Base-by-base conservation (phyloP, 352 stramenopile genomes). In the Globisporangium cederbergense region DNA sequence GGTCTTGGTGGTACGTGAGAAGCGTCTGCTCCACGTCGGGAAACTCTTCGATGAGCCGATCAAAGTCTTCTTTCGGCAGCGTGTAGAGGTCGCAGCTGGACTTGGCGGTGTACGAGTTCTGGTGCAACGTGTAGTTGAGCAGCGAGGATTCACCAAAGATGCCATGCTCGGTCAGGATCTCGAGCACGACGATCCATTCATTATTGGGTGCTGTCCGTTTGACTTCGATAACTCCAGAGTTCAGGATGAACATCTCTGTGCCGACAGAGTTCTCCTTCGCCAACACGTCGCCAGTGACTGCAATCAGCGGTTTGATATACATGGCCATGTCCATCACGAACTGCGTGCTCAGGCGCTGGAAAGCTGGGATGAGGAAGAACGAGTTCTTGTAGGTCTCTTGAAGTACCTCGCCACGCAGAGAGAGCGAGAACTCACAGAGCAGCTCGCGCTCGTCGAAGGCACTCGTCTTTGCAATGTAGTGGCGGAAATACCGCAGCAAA, bases 311-410 rank as follows among this genome's bases (percentile, higher is more conserved):
- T 61, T 93, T 92, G 72, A 93, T 93, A 38, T 85, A 93, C 77
- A 93, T 91, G 0, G 79, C 82, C 85, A 93, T 91, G 55, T 93
- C 85, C 67, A 93, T 77, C 16, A 93, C 81, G 47, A 93, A 92
- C 52, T 92, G 83, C 2, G 79, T 55, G n/a, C 84, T 92, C 5
- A 93, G 69, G 5, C 74, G 72, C 52, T 89, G 72, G 49, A 93
- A 86, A 2, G 79, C 83, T 3, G 82, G 83, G 40, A 93, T 92
- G 20, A 72, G 72, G 56, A 90, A 87, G 62, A 93, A 93, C 0
- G 79, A 87, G 52, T 82, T 79, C 25, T 78, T 81, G 66, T 91
- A 92, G 25, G 85, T 90, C 58, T 91, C 81, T 28, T 86, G 83
- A 16, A 93, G 64, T 42, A 93, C 81, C 20, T 93, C 85, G 18